Evolutionary conservation across 257 asterid species (phyloP).

Genomic region (Cruciata laevipes): DNA sequence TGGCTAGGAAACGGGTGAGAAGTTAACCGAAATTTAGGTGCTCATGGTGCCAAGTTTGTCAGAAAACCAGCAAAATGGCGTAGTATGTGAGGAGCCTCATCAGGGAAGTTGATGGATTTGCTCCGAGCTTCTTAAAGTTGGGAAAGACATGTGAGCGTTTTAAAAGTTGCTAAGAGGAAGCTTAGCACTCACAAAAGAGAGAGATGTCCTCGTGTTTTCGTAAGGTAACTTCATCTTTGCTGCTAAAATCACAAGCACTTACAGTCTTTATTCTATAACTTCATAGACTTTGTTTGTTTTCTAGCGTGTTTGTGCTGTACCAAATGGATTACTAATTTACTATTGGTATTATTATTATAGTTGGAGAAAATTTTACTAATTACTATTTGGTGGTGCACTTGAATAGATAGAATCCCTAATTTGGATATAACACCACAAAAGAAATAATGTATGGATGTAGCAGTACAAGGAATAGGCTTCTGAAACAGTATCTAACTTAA

Average conservation of each 20-base stretch:
- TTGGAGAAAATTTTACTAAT: too few relatives aligned
- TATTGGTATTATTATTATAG: too few relatives aligned
- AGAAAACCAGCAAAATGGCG: constrained; percentile 46
- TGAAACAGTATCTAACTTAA: too few relatives aligned
- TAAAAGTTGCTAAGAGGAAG: constrained; percentile 40
- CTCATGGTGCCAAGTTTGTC: not conserved
- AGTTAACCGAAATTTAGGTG: not conserved
- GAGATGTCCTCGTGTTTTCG: constrained; percentile 48
- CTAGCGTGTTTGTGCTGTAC: not conserved
- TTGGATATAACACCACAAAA: too few relatives aligned
- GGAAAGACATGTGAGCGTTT: constrained; percentile 43
- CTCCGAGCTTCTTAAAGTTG: constrained; percentile 55
- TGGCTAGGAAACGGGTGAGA: constrained; percentile 47
- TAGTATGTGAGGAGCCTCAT: constrained; percentile 39
- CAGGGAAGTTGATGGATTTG: constrained; percentile 47
- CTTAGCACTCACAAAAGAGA: constrained; percentile 51
- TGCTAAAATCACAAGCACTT: not conserved
- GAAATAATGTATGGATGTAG: too few relatives aligned
- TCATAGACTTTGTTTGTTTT: not conserved
- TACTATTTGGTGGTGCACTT: too few relatives aligned
- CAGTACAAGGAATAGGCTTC: too few relatives aligned
- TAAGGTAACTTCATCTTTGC: constrained; percentile 25
- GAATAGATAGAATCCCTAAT: too few relatives aligned
- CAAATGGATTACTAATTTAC: too few relatives aligned
- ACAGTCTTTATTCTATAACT: not conserved